phyloP scores from a whole-genome alignment of 306 rosid species.

The Dicorynia guianensis region DNA sequence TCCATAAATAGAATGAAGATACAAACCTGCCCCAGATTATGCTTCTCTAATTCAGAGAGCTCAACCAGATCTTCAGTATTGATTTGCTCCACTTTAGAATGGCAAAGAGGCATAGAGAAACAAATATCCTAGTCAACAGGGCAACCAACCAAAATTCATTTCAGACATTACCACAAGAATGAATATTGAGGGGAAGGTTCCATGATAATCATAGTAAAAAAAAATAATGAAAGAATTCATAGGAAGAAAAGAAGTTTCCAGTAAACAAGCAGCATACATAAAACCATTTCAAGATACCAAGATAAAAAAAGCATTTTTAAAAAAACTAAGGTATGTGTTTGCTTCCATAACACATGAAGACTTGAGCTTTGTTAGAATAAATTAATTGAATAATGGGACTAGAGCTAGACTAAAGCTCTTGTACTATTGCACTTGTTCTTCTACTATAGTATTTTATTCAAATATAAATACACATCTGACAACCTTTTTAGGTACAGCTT shows the following conservation, averaged over 20 bases:
- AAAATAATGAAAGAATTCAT: background rate
- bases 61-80: constrained; percentile 84
- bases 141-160: constrained; percentile 29
- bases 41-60: constrained; percentile 94
- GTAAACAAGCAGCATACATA: constrained; percentile 17
- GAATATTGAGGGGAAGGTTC: background rate
- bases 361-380: too few relatives aligned
- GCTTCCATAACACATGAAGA: background rate
- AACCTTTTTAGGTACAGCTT: too few relatives aligned
- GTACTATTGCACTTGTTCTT: too few relatives aligned
- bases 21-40: constrained; percentile 90
- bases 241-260: background rate
- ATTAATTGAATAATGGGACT: too few relatives aligned
- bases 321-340: background rate
- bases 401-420: too few relatives aligned
- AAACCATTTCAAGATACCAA: background rate
- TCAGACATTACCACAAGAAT: constrained; percentile 10
- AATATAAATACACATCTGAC: too few relatives aligned
- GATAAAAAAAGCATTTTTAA: background rate
- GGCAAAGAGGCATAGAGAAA: constrained; percentile 96
- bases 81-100: constrained; percentile 82
- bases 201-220: background rate
- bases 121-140: constrained; percentile 67
- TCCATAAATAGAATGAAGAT: constrained; percentile 16
- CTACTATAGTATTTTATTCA: too few relatives aligned